A percentile compares a stretch with the other conserved stretches of the same genome.
Evolutionary conservation across 1,139 yeast species (phyloP).

Genomic region (Kodamaea derodonti): DNA sequence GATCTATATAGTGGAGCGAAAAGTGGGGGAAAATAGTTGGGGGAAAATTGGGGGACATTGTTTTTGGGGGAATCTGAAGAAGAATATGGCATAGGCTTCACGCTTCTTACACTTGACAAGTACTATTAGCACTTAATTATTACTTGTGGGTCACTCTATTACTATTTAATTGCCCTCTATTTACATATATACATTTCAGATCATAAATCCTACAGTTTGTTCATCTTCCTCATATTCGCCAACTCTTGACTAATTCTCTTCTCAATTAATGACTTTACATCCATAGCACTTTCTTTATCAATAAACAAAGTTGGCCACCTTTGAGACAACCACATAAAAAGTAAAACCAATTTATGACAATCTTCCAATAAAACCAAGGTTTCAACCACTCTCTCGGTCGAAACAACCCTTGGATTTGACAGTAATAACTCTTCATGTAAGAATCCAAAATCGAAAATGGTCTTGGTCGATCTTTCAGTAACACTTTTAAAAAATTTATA

Average conservation of each 20-base stretch:
- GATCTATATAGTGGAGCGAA: too few species aligned
- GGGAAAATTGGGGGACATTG: too few species aligned
- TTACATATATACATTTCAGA: too few species aligned
- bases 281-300: conserved; percentile 71
- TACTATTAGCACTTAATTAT: too few species aligned
- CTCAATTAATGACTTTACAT: conserved; percentile 63
- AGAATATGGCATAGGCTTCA: too few species aligned
- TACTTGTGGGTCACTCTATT: too few species aligned
- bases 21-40: too few species aligned
- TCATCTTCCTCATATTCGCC: conserved; percentile 31
- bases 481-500: conserved; percentile 36
- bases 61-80: too few species aligned
- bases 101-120: too few species aligned
- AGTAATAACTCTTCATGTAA: conserved; percentile 27
- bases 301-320: conserved; percentile 80
- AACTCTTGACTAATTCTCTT: conserved; percentile 62
- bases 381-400: conserved; percentile 25
- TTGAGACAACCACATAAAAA: conserved; percentile 84
- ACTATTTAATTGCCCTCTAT: too few species aligned
- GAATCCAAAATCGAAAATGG: conserved; percentile 43
- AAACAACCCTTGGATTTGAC: conserved; percentile 19
- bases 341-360: conserved; percentile 62
- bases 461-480: conserved; percentile 33
- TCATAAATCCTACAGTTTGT: conserved; percentile 6
- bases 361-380: conserved; percentile 56